Evolutionary conservation across 225 moss, liverwort and hornwort genomes (phyloP).

Genomic region (Anthoceros angustus): DNA sequence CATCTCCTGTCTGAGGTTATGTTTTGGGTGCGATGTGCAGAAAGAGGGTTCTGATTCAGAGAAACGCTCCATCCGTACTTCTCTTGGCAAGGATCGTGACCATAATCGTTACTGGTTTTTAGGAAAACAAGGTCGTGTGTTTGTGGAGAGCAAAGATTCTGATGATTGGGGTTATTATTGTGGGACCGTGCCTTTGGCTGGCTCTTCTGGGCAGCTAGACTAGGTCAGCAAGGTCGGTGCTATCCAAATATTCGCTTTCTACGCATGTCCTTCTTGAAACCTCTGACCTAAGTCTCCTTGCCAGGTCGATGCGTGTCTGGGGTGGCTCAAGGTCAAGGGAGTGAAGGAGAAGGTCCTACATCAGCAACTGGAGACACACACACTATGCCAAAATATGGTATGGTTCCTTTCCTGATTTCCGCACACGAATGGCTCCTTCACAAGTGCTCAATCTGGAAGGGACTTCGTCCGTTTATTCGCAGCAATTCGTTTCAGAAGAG

Average conservation of each 20-base stretch:
- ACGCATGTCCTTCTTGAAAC: too few species aligned
- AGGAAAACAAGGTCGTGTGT: constrained; percentile 67
- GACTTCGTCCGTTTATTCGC: too few species aligned
- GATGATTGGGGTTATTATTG: constrained; percentile 75
- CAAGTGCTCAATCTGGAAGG: too few species aligned
- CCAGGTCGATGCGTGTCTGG: constrained; percentile 66
- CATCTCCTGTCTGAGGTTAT: not conserved
- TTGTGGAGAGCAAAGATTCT: constrained; percentile 80
- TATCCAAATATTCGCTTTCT: too few species aligned
- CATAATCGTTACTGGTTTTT: constrained; percentile 93
- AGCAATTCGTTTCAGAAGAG: constrained; percentile 73
- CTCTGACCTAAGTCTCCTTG: too few species aligned
- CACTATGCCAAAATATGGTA: constrained; percentile 69
- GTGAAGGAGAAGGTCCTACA: constrained; percentile 66
- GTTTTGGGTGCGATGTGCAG: constrained; percentile 24
- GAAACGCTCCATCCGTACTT: constrained; percentile 55
- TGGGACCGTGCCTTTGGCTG: constrained; percentile 86
- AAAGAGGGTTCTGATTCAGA: constrained; percentile 81
- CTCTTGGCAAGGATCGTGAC: constrained; percentile 81
- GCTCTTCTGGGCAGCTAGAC: too few species aligned
- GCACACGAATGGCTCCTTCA: too few species aligned
- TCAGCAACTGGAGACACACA: constrained; percentile 51
- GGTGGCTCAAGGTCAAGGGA: constrained; percentile 84
- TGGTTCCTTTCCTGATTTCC: not conserved
- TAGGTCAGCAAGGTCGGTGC: too few species aligned